These are phyloP conservation scores for Metarhizium robertsii DNA, from an alignment of 2,329 filamentous ascomycete species.

Conservation along the genomic window DNA sequence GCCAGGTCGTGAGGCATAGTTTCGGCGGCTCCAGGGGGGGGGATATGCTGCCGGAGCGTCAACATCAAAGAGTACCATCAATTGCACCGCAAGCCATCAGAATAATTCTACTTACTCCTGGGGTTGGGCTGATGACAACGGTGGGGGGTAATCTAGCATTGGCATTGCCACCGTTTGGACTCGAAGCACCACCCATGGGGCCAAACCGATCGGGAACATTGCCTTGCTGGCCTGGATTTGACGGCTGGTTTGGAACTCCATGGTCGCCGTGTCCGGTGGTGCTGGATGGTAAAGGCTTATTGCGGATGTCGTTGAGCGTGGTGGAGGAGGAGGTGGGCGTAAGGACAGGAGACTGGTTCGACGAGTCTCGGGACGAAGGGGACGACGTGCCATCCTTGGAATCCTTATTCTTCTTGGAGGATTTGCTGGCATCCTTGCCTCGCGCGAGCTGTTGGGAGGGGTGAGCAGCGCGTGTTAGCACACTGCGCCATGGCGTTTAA, in stretches of 20 bases:
- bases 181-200: conserved; percentile 21
- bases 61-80: not conserved
- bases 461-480: conserved; percentile 8
- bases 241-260: conserved; percentile 29
- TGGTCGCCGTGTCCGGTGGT: conserved; percentile 35
- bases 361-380: conserved; percentile 50
- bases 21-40: conserved; percentile 86
- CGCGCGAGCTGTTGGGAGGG: conserved; percentile 65
- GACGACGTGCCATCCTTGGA: conserved; percentile 71
- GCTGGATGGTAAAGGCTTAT: conserved; percentile 63
- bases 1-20: conserved; percentile 97
- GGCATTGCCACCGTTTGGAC: conserved; percentile 25
- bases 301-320: conserved; percentile 74
- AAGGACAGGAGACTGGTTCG: conserved; percentile 51
- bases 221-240: conserved; percentile 26
- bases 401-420: conserved; percentile 66
- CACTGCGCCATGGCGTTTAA: conserved; percentile 3
- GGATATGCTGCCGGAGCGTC: conserved; percentile 55
- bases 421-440: conserved; percentile 80
- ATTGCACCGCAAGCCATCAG: not conserved
- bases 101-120: conserved; percentile 54
- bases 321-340: conserved; percentile 88
- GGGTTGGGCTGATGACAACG: conserved; percentile 90
- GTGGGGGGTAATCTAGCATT: conserved; percentile 58
- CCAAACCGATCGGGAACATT: conserved; percentile 33